These are phyloP conservation scores for Polychytrium aggregatum DNA, from an alignment of 192 early-diverging fungal species.

Conservation along the genomic window DNA sequence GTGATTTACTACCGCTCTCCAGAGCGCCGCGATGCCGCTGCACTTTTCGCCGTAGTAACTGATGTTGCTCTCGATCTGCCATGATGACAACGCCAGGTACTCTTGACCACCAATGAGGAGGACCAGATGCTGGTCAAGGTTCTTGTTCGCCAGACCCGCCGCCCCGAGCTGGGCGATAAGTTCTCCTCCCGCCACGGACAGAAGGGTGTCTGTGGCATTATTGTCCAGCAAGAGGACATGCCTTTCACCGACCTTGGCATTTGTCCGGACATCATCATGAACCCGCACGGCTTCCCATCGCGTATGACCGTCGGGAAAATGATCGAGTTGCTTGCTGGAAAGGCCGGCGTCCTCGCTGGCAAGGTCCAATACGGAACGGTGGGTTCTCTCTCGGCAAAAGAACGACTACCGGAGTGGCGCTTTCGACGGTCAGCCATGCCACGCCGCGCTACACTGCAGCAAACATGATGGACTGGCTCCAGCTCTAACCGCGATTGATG, in stretches of 20 bases:
- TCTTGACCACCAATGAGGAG: conserved; percentile 84
- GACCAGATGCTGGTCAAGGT: conserved; percentile 89
- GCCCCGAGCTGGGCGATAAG: conserved; percentile 96
- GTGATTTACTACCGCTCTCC: too few relatives aligned
- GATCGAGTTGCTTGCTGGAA: conserved; percentile 94
- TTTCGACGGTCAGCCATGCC: too few relatives aligned
- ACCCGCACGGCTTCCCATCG: conserved; percentile 96
- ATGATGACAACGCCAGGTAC: conserved; percentile 29
- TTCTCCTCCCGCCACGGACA: conserved; percentile 97
- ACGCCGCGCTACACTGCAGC: too few relatives aligned
- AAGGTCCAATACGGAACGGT: conserved; percentile 91
- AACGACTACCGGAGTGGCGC: too few relatives aligned
- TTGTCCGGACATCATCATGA: conserved; percentile 96
- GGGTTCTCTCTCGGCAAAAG: too few relatives aligned
- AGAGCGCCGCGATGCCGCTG: too few relatives aligned
- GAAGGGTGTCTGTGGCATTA: conserved; percentile 93
- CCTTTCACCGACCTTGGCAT: conserved; percentile 87
- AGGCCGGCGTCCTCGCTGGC: conserved; percentile 87
- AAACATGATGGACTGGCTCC: too few relatives aligned
- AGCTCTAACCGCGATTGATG: too few relatives aligned
- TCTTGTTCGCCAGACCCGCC: conserved; percentile 79
- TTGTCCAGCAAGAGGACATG: conserved; percentile 96
- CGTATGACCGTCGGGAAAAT: conserved; percentile 99
- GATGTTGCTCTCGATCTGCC: neutral
- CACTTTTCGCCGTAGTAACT: conserved; percentile 1